Base-by-base conservation (phyloP, 2,329 filamentous ascomycete genomes). In the Xylaria sp. region DNA sequence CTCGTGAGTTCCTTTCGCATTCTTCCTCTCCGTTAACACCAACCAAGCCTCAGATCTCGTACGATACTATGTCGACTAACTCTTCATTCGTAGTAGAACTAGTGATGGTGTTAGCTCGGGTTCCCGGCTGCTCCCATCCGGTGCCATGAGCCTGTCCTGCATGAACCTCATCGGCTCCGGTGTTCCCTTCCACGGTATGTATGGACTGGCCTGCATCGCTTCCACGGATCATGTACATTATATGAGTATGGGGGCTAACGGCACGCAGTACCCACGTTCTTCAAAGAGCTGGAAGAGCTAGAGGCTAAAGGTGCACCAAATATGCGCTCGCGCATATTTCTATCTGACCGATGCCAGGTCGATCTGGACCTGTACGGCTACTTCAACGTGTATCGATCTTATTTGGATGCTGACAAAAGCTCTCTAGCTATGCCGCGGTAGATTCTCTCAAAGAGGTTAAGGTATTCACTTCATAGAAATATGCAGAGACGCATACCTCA, bases 331-430 rank as follows among this genome's bases (percentile, higher is more conserved):
- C 57, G 47, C 28, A 61, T 58, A 8, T 28, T 64, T 11, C 25
- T 64, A 17, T 64, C 58, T 12, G 57, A 61, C 31, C 53, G 58
- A 33, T 55, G 58, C 15, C 62, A 64, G 21, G 45, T 64, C 14
- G 55, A 62, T 33, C 52, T 64, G 2, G 61, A 64, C 33, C 57
- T 64, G 52, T 51, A 50, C 43, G 55, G 14, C 31, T 14, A 11
- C n/a, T 15, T 42, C 19, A 17, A 1, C n/a, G 6, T 40, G 11
- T 19, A 15, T 43, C 14, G 14, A n/a, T 31, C 28, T 31, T 9
- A 4, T 4, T 31, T 7, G 4, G 4, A 19, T 8, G 4, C 49
- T 54, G n/a, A 45, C 17, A 14, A 19, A 5, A n/a, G 7, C 23
- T 33, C 28, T 14, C 15, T 12, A 60, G 50, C 12, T 43, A 61